Evolutionary conservation across 805 yeast genomes (phyloP).

Genomic region (Naumovozyma baii): DNA sequence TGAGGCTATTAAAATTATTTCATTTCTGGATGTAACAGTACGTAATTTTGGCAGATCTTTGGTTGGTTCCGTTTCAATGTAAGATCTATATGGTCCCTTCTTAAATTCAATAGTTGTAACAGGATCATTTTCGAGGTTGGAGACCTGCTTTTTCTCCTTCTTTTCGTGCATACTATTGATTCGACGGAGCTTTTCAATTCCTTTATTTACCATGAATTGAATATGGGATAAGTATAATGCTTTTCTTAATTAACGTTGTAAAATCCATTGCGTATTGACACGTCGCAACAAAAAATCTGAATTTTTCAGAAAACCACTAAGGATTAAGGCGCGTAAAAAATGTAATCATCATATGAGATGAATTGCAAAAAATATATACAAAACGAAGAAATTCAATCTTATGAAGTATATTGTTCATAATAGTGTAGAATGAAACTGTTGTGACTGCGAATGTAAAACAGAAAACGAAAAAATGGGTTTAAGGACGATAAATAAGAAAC

Average conservation of each 20-base stretch:
- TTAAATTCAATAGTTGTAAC: constrained; percentile 39
- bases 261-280: not conserved
- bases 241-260: no score
- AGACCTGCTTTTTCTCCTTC: constrained; percentile 5
- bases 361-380: no score
- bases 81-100: constrained; percentile 47
- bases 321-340: not conserved
- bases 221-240: no score
- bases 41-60: constrained; percentile 34
- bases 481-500: no score
- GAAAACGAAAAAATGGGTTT: no score
- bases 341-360: no score
- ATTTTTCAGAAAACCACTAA: not conserved
- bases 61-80: constrained; percentile 43
- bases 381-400: no score
- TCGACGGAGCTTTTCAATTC: no score
- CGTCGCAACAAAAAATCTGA: not conserved
- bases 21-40: constrained; percentile 30
- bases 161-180: constrained; percentile 6
- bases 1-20: constrained; percentile 32
- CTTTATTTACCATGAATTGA: no score
- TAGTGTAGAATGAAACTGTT: no score
- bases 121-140: constrained; percentile 11
- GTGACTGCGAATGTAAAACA: no score
- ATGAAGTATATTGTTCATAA: no score